These are phyloP conservation scores for Epithele typhae DNA, from an alignment of 768 basidiomycete species.

Conservation along the genomic window DNA sequence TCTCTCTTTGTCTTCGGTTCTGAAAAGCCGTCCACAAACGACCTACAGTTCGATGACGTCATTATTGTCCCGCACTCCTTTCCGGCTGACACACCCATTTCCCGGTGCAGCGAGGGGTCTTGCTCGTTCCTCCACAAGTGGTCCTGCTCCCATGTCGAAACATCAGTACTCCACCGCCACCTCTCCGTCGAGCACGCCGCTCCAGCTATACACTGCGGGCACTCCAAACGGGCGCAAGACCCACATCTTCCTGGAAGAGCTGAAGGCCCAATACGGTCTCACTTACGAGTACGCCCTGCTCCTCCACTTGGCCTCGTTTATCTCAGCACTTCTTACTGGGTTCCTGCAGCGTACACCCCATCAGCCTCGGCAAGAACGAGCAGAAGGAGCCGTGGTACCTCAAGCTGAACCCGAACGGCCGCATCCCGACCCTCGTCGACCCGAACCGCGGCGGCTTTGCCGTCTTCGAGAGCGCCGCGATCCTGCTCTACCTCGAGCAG, in stretches of 20 bases:
- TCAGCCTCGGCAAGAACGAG: slow-evolving; percentile 55
- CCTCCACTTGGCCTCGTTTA: no score
- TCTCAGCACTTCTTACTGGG: no score
- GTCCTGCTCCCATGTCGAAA: no score
- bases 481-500: slow-evolving; percentile 73
- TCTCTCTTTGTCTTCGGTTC: no score
- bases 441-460: slow-evolving; percentile 54
- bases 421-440: slow-evolving; percentile 69
- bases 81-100: no score
- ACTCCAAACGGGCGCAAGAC: slow-evolving; percentile 54
- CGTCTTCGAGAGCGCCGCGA: slow-evolving; percentile 78
- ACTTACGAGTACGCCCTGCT: slow-evolving; percentile 51
- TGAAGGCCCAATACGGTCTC: slow-evolving; percentile 37
- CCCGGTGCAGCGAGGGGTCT: no score
- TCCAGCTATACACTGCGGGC: slow-evolving; percentile 25
- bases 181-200: slow-evolving; percentile 8
- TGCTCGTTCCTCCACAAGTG: no score
- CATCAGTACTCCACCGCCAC: slow-evolving; percentile 12
- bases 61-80: no score
- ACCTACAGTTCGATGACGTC: no score
- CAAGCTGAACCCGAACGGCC: slow-evolving; percentile 65
- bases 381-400: slow-evolving; percentile 84
- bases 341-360: slow-evolving; percentile 45
- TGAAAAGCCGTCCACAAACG: no score
- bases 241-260: slow-evolving; percentile 53